Base-by-base conservation (phyloP, 2,329 filamentous ascomycete species). In the Podosphaera fusca region DNA sequence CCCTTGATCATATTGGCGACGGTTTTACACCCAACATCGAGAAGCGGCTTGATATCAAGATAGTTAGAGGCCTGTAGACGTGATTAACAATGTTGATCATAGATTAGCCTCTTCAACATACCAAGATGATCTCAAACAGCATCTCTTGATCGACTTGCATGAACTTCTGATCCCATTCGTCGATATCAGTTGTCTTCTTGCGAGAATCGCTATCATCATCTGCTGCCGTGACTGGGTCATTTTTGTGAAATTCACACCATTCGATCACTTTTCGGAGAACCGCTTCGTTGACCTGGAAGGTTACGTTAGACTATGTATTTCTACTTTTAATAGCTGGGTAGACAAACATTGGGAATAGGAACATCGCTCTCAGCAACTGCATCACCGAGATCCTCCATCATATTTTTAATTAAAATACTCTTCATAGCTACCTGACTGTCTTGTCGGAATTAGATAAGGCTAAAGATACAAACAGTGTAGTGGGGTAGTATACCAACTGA, bases 1-100 rank as follows among this genome's bases (percentile, higher is more conserved):
- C 92, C 92, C 85, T 98, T 98, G 77, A 98, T 98, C 92, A 98
- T 98, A 74, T 98, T 98, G 60, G 92, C 92, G 14, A 98, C 92
- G 0, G 92, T 98, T 80, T 98, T 98, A 81, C 92, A 98, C 60
- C 92, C 92, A 59, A 96, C 90, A 63, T 98, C 92, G 34, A 98
- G 83, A 1, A 98, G 84, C 1, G 88, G 85, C 79, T 96, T 98
- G 75, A 98, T 98, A 64, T 98, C 92, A 59, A 98, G 84, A 71
- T 96, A 98, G 77, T 98, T 98, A 66, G 90, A 87, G 2, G 92
- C 92, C 86, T 92, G 63, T 12, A 57, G 6, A 34, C 33, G 56
- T 56, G 49, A 55, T 38, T 29, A 50, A 52, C 14, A 36, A 12
- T 35, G 14, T 34, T 34, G 35, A 8, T 35, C 14, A 35, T 7